Base-by-base conservation (phyloP, 495 filamentous ascomycete genomes). In the Penicillium paxilli region DNA sequence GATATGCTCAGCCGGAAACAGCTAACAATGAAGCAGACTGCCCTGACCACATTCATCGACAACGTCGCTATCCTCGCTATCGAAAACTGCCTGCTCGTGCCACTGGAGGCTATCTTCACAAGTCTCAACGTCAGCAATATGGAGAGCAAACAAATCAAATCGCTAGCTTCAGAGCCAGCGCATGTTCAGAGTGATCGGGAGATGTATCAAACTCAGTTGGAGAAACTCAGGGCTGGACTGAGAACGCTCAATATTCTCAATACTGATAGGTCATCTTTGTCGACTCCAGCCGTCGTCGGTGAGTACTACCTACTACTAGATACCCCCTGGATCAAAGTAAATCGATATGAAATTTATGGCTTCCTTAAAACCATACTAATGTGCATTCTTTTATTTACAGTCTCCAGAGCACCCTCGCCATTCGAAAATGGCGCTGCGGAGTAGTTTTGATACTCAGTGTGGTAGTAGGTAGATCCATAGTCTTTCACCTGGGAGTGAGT, bases 31-130 rank as follows among this genome's bases (percentile, higher is more conserved):
- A 14, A n/a, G n/a, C 1, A 32, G 30, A 1, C n/a, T 2, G 11
- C 30, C n/a, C 0, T 85, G 47, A 75, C 80, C 54, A 77, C 73
- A 0, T 86, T 89, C 60, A 66, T 85, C n/a, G 83, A 89, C 32
- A 82, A 87, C 38, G 55, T 88, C 22, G 73, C 79, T 14, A 76
- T 75, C 4, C 71, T 85, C 33, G 85, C 78, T 3, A 79, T 86
- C 26, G 85, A 88, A 47, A 71, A 75, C 23, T 82, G 81, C 60
- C 73, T 88, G 33, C 65, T 88, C 7, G 8, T 4, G 2, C 67
- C 65, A 22, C 58, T 75, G 0, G 44, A 56, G 11, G 2, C 23
- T 3, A 49, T 74, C 1, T 65, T 76, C 47, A 69, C 65, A 22
- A 62, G 64, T 25, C 62, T 64, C 2, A 60, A 50, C 1, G 52